phyloP scores from a whole-genome alignment of 257 asterid genomes.

The Forsythia suspensa region DNA sequence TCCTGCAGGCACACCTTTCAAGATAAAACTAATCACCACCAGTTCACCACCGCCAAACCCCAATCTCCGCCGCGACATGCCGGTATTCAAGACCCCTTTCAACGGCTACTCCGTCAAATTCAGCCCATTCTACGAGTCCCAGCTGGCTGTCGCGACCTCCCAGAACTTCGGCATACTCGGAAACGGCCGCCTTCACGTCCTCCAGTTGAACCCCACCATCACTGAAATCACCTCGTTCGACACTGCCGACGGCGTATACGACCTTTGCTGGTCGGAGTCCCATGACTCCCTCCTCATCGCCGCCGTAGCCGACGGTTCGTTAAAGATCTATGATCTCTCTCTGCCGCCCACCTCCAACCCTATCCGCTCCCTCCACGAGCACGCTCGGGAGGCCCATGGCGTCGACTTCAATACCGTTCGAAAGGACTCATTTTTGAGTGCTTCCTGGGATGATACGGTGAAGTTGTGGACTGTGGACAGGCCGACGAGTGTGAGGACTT shows the following conservation, averaged over 20 bases:
- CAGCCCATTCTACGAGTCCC: slow-evolving; percentile 91
- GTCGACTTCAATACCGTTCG: slow-evolving; percentile 84
- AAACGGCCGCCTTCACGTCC: slow-evolving; percentile 92
- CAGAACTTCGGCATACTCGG: slow-evolving; percentile 97
- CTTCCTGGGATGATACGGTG: slow-evolving; percentile 92
- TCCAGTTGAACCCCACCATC: slow-evolving; percentile 69
- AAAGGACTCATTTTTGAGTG: slow-evolving; percentile 86
- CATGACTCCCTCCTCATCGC: slow-evolving; percentile 89
- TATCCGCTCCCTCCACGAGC: slow-evolving; percentile 86
- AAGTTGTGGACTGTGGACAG: slow-evolving; percentile 95
- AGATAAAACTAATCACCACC: slow-evolving; percentile 2
- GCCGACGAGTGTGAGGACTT: slow-evolving; percentile 87
- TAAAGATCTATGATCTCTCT: slow-evolving; percentile 82
- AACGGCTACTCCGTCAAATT: slow-evolving; percentile 92
- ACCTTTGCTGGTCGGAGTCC: slow-evolving; percentile 94
- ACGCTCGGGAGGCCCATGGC: slow-evolving; percentile 85
- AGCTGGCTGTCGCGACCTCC: slow-evolving; percentile 85
- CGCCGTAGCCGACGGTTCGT: slow-evolving; percentile 87
- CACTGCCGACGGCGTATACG: slow-evolving; percentile 94
- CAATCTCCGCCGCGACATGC: slow-evolving; percentile 51
- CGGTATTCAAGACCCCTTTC: slow-evolving; percentile 78
- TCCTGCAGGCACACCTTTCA: background rate
- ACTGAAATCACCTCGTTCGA: slow-evolving; percentile 76
- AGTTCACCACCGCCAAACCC: slow-evolving; percentile 15
- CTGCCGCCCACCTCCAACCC: slow-evolving; percentile 84